Percentiles rank a stretch among this genome's conserved stretches.
Evolutionary conservation across 441 rosid genomes (phyloP).

Genomic region (Pelargonium fulgidum): DNA sequence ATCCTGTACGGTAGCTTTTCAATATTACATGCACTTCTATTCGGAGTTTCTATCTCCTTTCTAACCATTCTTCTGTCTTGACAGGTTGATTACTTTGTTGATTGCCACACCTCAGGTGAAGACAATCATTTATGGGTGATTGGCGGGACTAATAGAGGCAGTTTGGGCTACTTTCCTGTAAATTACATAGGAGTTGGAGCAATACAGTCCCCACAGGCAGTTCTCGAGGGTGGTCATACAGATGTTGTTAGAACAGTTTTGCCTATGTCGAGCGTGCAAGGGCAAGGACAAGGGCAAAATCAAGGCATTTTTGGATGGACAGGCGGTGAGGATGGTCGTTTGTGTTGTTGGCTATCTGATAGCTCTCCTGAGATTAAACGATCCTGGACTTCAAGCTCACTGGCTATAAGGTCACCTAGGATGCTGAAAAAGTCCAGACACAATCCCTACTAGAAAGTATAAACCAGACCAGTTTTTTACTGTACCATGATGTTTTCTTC

Average conservation of each 20-base stretch:
- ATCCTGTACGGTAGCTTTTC: slow-evolving; percentile 40
- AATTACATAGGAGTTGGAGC: slow-evolving; percentile 35
- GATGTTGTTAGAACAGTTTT: slow-evolving; percentile 64
- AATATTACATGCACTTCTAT: background rate
- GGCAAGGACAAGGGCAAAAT: slow-evolving; percentile 24
- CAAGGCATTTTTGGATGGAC: slow-evolving; percentile 80
- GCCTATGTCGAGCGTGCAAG: slow-evolving; percentile 46
- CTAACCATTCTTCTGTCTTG: background rate
- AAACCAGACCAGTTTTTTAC: background rate
- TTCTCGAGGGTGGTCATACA: slow-evolving; percentile 74
- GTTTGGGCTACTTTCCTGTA: slow-evolving; percentile 78
- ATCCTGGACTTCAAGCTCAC: slow-evolving; percentile 67
- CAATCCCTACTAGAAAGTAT: slow-evolving; percentile 36
- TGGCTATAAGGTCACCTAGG: slow-evolving; percentile 40
- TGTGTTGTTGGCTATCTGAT: slow-evolving; percentile 83
- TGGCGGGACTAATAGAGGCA: slow-evolving; percentile 74
- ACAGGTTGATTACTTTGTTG: slow-evolving; percentile 92
- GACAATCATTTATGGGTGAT: slow-evolving; percentile 74
- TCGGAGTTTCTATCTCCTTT: background rate
- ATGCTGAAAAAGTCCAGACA: slow-evolving; percentile 47
- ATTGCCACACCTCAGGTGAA: slow-evolving; percentile 60
- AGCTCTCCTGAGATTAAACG: slow-evolving; percentile 33
- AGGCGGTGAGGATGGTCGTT: slow-evolving; percentile 87
- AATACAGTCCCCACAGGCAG: slow-evolving; percentile 65
- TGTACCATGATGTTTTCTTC: background rate